Base-by-base conservation (phyloP, 768 basidiomycete species). In the Pleurotus ostreatus region DNA sequence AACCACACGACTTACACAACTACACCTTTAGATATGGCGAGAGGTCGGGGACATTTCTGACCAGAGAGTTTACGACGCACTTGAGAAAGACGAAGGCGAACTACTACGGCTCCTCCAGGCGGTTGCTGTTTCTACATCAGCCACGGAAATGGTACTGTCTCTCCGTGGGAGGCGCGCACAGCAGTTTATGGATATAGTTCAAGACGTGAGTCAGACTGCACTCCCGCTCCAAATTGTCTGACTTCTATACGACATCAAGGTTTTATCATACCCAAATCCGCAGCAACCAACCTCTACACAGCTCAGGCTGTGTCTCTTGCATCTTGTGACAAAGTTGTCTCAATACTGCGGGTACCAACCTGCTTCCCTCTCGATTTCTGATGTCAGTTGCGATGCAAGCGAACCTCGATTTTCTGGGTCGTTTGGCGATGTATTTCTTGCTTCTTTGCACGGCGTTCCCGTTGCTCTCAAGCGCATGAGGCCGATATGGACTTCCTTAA, bases 401-500 rank as follows among this genome's bases (percentile, higher is more conserved):
- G 47, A 25, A 34, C 23, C 47, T 16, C 25, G 25, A 7, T 53
- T 34, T 23, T 25, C 25, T 34, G 37, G 51, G 16, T 25, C 25
- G 9, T 53, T 53, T 16, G 51, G 25, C 38, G 51, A 53, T 23
- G 38, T 53, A 34, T 53, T 48, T 16, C 11, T 25, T 8, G 51
- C 26, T 20, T 40, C 25, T 13, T 40, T 41, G n/a, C 25, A 53
- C 12, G 51, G 51, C 9, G n/a, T 30, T 8, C 30, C 25, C 0
- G 51, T 53, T 53, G 51, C 51, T 8, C 51, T 53, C 15, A 53
- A 53, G 51, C 25, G 38, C n/a, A 20, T 34, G 18, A 44, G 51
- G 12, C 30, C 30, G 30, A 34, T 53, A 37, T 53, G 34, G n/a
- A 53, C 30, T 8, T 30, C 25, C 16, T 12, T n/a, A 5, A 25